phyloP scores from a whole-genome alignment of 352 stramenopile species.

The Phytophthora kernoviae region DNA sequence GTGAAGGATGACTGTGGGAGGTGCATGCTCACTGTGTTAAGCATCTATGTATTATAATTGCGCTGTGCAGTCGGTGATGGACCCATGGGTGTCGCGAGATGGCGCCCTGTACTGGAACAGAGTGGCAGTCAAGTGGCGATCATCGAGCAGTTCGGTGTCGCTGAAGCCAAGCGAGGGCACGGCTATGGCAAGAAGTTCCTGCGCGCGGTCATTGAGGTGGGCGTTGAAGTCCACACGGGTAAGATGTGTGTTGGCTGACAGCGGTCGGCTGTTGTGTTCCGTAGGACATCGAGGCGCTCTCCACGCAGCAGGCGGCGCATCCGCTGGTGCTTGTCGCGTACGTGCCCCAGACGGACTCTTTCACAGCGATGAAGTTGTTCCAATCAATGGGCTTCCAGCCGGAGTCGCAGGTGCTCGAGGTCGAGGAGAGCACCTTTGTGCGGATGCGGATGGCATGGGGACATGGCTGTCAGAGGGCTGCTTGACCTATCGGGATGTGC shows the following conservation, averaged over 20 bases:
- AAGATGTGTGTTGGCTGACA: neutral
- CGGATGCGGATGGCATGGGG: slow-evolving; percentile 35
- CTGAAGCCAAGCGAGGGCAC: slow-evolving; percentile 53
- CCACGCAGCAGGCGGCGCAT: slow-evolving; percentile 31
- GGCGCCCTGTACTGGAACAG: slow-evolving; percentile 45
- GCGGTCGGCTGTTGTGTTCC: slow-evolving; percentile 9
- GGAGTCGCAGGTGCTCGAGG: slow-evolving; percentile 32
- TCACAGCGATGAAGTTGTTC: slow-evolving; percentile 54
- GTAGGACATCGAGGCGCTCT: slow-evolving; percentile 58
- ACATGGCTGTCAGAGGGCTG: slow-evolving; percentile 3
- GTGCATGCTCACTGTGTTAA: slow-evolving; percentile 1
- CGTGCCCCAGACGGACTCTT: slow-evolving; percentile 46
- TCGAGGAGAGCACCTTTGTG: slow-evolving; percentile 33
- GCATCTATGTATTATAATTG: neutral
- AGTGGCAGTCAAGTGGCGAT: slow-evolving; percentile 43
- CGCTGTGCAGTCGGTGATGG: slow-evolving; percentile 64
- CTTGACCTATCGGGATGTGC: neutral
- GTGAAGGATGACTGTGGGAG: slow-evolving; percentile 12
- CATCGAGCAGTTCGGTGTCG: slow-evolving; percentile 67
- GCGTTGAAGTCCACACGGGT: neutral
- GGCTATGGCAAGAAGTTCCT: slow-evolving; percentile 63
- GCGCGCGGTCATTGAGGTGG: slow-evolving; percentile 54
- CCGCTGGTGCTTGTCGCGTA: slow-evolving; percentile 46
- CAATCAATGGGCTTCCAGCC: slow-evolving; percentile 57
- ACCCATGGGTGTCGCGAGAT: slow-evolving; percentile 63